Evolutionary conservation across 352 stramenopile genomes (phyloP), one percentile per base, ranked within the genome.

Genomic region (Saprolegnia diclina): DNA sequence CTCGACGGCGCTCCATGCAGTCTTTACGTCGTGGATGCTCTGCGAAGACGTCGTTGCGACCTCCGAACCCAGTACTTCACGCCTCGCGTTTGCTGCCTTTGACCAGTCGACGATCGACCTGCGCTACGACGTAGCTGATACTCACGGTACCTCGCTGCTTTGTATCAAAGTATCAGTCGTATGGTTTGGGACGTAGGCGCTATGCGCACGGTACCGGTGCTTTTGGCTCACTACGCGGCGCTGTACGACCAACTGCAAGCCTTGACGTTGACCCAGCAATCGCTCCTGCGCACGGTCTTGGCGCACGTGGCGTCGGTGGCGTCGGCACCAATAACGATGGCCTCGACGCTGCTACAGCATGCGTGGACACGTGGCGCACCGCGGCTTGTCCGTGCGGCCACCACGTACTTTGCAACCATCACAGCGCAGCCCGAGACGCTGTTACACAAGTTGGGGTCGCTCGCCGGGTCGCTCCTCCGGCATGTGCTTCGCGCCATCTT

Each of bases 401-500:
- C 5, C 46, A 54, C 19, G 19, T 67, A 67, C 35, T 67, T 67
- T 46, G 18, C 14, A 18, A 26, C 40, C 7, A 16, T 67, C 18
- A 55, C 55, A 6, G 4, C 18, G 4, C 53, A 40, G 22, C 44
- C 67, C 1, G 37, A 65, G 21, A 87, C 90, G 32, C 42, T 92
- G 16, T 73, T 89, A 24, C 22, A 66, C 3, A 78, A 82, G 16
- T 81, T 91, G 53, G 89, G 82, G 0, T 72, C 64, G 0, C 50
- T 92, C 10, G 70, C 76, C 19, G 87, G 77, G 44, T 92, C 82
- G 18, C 75, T 82, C 0, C 65, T 74, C 18, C 79, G 84, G 19
- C 90, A 82, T 53, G 85, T 85, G 50, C 66, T 92, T 13, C 80
- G 82, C 0, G 69, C 82, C 22, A 56, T 91, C 35, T 90, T 92